Conservation (phyloP, 345 rosid genomes). For the Erucastrum elatum region DNA sequence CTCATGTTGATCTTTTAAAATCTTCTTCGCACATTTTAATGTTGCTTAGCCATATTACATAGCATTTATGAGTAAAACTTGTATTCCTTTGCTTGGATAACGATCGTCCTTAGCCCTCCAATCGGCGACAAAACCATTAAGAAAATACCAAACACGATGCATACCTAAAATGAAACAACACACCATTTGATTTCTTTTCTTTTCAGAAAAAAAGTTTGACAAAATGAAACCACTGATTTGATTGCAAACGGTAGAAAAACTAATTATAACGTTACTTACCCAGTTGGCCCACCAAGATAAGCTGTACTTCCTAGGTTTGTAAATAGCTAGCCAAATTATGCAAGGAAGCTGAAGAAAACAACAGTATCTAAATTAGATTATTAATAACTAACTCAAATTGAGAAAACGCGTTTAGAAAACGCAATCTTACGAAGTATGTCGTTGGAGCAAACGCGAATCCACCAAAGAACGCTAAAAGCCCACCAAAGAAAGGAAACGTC, state of each 20-base stretch:
- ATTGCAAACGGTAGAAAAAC: neutral
- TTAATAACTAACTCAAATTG: neutral
- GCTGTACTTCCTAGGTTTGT: constrained; percentile 67
- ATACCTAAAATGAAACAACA: constrained; percentile 51
- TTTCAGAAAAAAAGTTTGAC: neutral
- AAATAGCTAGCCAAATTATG: constrained; percentile 70
- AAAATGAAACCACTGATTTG: neutral
- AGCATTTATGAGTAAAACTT: constrained; percentile 55
- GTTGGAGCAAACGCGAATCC: constrained; percentile 94
- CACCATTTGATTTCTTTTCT: neutral
- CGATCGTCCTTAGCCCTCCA: constrained; percentile 77
- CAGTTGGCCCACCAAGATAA: constrained; percentile 72
- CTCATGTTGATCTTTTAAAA: too few species aligned
- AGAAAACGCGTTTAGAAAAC: constrained; percentile 1
- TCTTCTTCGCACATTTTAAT: too few species aligned
- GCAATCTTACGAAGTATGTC: constrained; percentile 63
- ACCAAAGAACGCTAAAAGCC: constrained; percentile 79
- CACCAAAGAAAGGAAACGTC: constrained; percentile 79
- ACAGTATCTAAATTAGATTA: neutral
- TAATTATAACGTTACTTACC: constrained; percentile 43
- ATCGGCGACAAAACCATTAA: constrained; percentile 73
- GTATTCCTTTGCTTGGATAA: constrained; percentile 54
- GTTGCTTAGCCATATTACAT: too few species aligned
- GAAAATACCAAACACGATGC: constrained; percentile 59
- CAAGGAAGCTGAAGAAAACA: constrained; percentile 59